These are phyloP conservation scores for Starmerella geochares DNA, from an alignment of 805 yeast species.

Conservation along the genomic window DNA sequence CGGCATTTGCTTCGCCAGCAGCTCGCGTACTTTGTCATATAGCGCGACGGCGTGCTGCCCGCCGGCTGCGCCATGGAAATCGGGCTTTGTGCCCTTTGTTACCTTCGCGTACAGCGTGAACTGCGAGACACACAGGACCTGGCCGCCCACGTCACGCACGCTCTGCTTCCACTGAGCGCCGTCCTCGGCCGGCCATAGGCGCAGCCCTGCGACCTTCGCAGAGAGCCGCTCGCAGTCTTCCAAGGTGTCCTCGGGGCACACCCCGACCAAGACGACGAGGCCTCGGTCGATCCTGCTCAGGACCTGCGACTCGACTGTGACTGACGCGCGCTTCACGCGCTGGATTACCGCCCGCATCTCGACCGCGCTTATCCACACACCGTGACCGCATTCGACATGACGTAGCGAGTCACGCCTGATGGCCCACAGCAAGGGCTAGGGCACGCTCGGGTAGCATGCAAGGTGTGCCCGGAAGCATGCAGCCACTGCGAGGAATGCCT, in stretches of 20 bases:
- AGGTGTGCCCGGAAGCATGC: too few relatives aligned
- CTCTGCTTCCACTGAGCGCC: conserved; percentile 71
- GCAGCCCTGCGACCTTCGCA: conserved; percentile 51
- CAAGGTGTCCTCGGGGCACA: conserved; percentile 62
- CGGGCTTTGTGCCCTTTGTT: conserved; percentile 89
- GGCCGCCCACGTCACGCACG: conserved; percentile 54
- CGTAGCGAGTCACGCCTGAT: neutral
- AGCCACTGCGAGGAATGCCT: too few relatives aligned
- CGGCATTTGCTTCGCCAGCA: conserved; percentile 27
- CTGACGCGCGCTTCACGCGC: conserved; percentile 80
- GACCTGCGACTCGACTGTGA: conserved; percentile 60
- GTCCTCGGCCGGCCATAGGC: conserved; percentile 65
- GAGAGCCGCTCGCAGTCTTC: conserved; percentile 65
- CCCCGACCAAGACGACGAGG: conserved; percentile 71
- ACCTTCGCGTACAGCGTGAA: conserved; percentile 81
- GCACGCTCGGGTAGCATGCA: too few relatives aligned
- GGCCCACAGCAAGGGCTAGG: too few relatives aligned
- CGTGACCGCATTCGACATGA: conserved; percentile 50
- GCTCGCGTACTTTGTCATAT: conserved; percentile 39
- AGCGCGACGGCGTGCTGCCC: conserved; percentile 47
- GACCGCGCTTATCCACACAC: too few relatives aligned
- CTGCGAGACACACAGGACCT: conserved; percentile 79
- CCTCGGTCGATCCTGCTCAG: conserved; percentile 70
- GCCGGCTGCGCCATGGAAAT: conserved; percentile 83
- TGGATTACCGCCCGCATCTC: conserved; percentile 93